Percentiles rank a stretch among this genome's conserved stretches.
Evolutionary conservation across 169 alveolate species (phyloP).

Genomic region (Cryptosporidium canis): DNA sequence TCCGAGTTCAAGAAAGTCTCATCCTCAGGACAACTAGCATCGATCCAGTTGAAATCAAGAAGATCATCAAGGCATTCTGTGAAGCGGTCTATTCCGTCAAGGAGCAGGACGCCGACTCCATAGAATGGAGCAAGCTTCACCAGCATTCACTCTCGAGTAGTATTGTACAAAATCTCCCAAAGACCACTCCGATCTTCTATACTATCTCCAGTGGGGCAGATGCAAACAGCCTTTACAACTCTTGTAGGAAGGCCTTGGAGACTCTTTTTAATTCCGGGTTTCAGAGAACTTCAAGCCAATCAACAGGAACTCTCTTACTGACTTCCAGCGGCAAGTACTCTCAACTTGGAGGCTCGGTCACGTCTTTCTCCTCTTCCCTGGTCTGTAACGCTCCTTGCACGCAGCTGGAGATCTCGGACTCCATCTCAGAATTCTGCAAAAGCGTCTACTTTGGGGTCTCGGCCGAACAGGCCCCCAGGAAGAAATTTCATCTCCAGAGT

Average conservation of each 20-base stretch:
- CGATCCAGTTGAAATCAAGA: neutral
- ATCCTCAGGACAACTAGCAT: neutral
- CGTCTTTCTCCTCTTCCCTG: neutral
- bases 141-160: neutral
- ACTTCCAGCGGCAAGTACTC: neutral
- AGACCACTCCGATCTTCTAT: neutral
- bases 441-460: neutral
- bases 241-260: neutral
- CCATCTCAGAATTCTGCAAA: slow-evolving; percentile 7
- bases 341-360: neutral
- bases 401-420: neutral
- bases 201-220: neutral
- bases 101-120: neutral
- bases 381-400: neutral
- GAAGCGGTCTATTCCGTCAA: neutral
- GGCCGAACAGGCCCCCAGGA: neutral
- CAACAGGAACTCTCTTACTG: neutral
- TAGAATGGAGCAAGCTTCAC: slow-evolving; percentile 8
- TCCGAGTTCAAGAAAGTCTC: neutral
- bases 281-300: neutral
- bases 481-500: neutral
- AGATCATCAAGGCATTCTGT: slow-evolving; percentile 6
- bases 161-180: neutral
- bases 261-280: neutral
- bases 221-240: neutral